Base-by-base conservation (phyloP, 306 rosid species). In the Corylus americana region DNA sequence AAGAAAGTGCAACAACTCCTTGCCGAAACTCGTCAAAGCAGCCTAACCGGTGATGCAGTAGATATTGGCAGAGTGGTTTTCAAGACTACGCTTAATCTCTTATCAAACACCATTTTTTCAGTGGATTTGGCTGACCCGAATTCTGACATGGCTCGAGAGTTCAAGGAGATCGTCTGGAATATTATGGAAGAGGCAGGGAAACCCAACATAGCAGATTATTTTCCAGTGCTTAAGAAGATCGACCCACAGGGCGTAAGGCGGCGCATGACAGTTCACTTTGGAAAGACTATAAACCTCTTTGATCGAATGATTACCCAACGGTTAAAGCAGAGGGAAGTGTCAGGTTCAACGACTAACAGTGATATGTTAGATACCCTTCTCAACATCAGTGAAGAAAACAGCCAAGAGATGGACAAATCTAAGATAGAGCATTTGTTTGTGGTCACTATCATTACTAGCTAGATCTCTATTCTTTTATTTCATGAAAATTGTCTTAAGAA, bases 31-130 rank as follows among this genome's bases (percentile, higher is more conserved):
- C 37, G 53, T 2, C 17, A 39, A 4, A 67, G 81, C 71, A 39
- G 78, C 3, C 20, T 7, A 4, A 55, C 7, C 0, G 85, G 83
- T 7, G 78, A 89, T 66, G 81, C 72, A 0, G 77, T 91, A 4
- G 87, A 89, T 17, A 79, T 91, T 4, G 97, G 84, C 8, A 82
- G 63, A 54, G 57, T 77, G 0, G 90, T 81, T 67, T 91, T 86
- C 67, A 74, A 39, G 31, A 42, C 90, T 0, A 58, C 86, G 2
- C 77, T 89, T 0, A 88, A 91, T 31, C 8, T 86, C 80, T 5
- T 91, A 8, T 91, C 91, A 0, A 80, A 82, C 71, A 82, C 88
- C 0, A 11, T 91, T 1, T 91, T 83, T 58, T 89, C 89, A 0
- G 57, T 74, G 39, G 92, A 91, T 85, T 70, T 90, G 29, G 25